Evolutionary conservation across 1,284 basidiomycete genomes (phyloP).

Genomic region (Heterobasidion occidentale): DNA sequence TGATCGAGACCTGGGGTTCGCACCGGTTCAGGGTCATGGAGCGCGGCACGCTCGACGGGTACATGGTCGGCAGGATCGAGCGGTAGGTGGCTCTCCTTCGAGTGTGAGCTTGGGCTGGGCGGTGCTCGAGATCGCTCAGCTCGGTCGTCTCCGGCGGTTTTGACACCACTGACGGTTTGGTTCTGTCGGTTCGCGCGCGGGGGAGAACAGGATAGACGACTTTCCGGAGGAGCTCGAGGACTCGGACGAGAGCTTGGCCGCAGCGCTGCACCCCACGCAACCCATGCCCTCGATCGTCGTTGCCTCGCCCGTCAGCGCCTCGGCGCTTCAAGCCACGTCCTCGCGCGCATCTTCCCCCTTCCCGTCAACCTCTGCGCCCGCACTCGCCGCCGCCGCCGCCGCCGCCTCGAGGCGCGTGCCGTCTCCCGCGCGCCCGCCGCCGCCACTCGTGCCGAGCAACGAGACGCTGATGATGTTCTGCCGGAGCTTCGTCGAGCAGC

Average conservation of each 20-base stretch:
- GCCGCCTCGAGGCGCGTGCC: not conserved
- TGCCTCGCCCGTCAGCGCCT: not conserved
- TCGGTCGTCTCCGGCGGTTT: too few relatives aligned
- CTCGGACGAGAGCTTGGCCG: conserved; percentile 22
- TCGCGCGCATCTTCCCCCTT: not conserved
- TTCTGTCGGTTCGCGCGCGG: not conserved
- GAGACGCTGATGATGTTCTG: conserved; percentile 72
- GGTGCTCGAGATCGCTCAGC: too few relatives aligned
- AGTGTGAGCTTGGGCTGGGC: not conserved
- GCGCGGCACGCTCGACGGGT: conserved; percentile 78
- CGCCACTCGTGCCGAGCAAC: conserved; percentile 27
- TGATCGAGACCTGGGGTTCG: conserved; percentile 82
- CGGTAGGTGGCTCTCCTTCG: conserved; percentile 22
- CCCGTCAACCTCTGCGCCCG: too few relatives aligned
- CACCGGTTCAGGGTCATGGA: conserved; percentile 84
- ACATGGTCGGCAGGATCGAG: conserved; percentile 82
- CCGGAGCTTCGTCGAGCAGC: conserved; percentile 70
- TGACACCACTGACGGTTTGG: not conserved
- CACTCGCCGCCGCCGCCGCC: too few relatives aligned
- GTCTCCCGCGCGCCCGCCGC: conserved; percentile 1
- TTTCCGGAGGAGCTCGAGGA: conserved; percentile 40
- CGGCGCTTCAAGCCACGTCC: not conserved
- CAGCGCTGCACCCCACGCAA: conserved; percentile 14
- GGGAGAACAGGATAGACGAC: conserved; percentile 39
- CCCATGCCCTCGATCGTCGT: not conserved